A percentile compares a stretch with the other conserved stretches of the same genome.
Conservation (phyloP, 1,284 basidiomycete species). For the Melampsora larici-populina region DNA sequence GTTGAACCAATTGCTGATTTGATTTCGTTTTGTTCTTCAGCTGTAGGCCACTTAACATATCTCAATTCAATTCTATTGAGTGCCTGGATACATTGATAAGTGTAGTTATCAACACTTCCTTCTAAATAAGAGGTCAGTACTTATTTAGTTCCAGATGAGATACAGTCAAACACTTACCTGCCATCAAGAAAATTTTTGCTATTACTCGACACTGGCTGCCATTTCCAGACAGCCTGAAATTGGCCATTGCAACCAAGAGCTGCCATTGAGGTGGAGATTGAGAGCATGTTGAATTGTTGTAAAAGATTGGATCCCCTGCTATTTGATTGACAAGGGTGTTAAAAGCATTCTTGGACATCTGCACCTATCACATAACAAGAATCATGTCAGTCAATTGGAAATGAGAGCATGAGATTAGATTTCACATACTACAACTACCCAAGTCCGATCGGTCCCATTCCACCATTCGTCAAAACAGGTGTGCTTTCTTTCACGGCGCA, state of each 20-base stretch:
- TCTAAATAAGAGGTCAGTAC: no score
- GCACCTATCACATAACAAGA: neutral
- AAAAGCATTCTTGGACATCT: neutral
- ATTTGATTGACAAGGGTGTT: neutral
- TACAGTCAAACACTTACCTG: neutral
- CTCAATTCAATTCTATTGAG: no score
- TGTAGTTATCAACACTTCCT: no score
- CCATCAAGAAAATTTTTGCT: neutral
- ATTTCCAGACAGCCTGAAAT: neutral
- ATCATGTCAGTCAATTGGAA: neutral
- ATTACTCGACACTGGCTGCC: no score
- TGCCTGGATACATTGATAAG: no score
- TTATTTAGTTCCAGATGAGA: no score
- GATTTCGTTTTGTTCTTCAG: no score
- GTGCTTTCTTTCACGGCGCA: neutral
- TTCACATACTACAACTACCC: no score
- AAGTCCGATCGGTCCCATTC: no score
- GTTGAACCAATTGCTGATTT: no score
- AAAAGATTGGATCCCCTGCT: neutral
- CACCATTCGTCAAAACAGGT: neutral
- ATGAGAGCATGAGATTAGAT: neutral
- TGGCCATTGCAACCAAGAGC: neutral
- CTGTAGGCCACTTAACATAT: no score
- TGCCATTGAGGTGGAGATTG: neutral
- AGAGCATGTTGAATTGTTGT: neutral